phyloP scores from a whole-genome alignment of 202 grass and related monocot species.

The Hordeum pubiflorum region DNA sequence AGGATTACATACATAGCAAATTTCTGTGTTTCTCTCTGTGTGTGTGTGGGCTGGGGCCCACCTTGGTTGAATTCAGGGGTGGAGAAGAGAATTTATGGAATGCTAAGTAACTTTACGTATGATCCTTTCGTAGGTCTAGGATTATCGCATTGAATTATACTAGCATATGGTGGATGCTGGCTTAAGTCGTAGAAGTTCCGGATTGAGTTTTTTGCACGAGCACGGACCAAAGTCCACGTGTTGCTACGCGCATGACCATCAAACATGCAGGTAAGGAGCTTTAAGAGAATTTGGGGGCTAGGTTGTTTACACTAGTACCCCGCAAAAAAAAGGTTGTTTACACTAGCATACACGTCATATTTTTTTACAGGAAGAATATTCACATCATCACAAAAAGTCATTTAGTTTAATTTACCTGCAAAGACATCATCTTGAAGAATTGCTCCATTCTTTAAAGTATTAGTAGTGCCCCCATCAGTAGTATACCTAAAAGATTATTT shows the following conservation, averaged over 20 bases:
- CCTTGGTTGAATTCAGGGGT: too few relatives aligned
- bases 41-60: too few relatives aligned
- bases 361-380: background rate
- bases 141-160: too few relatives aligned
- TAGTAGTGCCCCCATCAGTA: constrained; percentile 66
- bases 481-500: constrained; percentile 69
- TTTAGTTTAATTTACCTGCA: constrained; percentile 46
- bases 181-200: background rate
- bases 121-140: too few relatives aligned
- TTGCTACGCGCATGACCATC: background rate
- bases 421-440: constrained; percentile 81
- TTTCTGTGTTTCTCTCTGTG: background rate
- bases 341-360: background rate
- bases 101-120: too few relatives aligned
- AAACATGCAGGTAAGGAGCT: background rate
- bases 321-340: too few relatives aligned
- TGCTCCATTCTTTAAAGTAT: constrained; percentile 59
- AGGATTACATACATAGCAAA: background rate
- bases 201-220: background rate
- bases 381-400: background rate
- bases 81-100: too few relatives aligned
- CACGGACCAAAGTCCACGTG: background rate
- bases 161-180: background rate
- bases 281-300: background rate
- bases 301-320: background rate